Percentiles rank a stretch among this genome's conserved stretches.
phyloP scores from a whole-genome alignment of 148 eudicot genomes.

The Euryodendron excelsum region DNA sequence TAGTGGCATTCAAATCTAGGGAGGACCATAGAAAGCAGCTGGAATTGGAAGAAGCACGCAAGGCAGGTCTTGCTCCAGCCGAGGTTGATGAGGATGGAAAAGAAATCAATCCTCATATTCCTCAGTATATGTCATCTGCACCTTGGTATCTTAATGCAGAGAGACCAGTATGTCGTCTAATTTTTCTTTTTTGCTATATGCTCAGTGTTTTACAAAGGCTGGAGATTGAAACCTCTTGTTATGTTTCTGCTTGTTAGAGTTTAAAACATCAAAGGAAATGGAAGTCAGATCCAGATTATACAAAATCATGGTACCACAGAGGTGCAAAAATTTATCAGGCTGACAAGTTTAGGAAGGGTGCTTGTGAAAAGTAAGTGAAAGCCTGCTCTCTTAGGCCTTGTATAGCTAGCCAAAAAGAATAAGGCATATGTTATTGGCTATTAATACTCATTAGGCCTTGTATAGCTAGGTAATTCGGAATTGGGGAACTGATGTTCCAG shows the following conservation, averaged over 20 bases:
- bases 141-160: constrained; percentile 96
- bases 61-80: constrained; percentile 97
- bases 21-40: constrained; percentile 90
- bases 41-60: constrained; percentile 93
- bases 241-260: constrained; percentile 45
- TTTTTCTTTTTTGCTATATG: neutral
- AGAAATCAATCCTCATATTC: constrained; percentile 97
- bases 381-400: neutral
- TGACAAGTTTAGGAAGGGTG: constrained; percentile 76
- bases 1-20: constrained; percentile 88
- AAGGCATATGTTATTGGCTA: too few relatives aligned
- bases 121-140: constrained; percentile 98
- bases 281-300: constrained; percentile 76
- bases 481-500: constrained; percentile 91
- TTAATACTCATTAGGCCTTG: neutral
- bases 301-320: constrained; percentile 82
- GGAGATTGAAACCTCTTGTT: neutral
- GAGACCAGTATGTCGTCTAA: constrained; percentile 59
- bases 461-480: constrained; percentile 6
- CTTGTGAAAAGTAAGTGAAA: constrained; percentile 77
- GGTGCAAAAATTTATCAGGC: constrained; percentile 79
- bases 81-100: constrained; percentile 97
- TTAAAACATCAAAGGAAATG: constrained; percentile 95
- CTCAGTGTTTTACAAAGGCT: neutral
- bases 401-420: too few relatives aligned